These are phyloP conservation scores for Lasiodiplodia hormozganensis DNA, from an alignment of 2,329 filamentous ascomycete species.

Conservation along the genomic window DNA sequence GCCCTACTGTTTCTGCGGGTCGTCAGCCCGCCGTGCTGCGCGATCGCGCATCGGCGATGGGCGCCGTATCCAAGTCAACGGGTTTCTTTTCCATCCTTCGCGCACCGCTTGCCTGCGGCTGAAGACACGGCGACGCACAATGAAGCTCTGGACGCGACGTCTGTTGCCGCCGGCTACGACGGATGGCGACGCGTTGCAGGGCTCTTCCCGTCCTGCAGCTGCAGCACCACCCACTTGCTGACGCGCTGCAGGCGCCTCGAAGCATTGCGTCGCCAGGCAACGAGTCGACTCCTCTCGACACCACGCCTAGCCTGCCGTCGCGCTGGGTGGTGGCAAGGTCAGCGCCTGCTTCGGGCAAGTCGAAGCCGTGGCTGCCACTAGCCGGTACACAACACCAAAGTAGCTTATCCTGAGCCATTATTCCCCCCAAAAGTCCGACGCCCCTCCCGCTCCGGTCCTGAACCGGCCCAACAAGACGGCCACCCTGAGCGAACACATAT, in stretches of 20 bases:
- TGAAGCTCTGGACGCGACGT: constrained; percentile 3
- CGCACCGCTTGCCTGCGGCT: constrained; percentile 7
- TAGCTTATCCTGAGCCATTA: constrained; percentile 11
- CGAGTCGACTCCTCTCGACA: neutral
- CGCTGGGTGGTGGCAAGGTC: constrained; percentile 10
- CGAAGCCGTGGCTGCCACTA: constrained; percentile 1
- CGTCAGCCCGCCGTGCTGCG: neutral
- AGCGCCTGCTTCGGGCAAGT: constrained; percentile 7
- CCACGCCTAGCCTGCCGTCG: neutral
- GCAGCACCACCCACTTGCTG: constrained; percentile 14
- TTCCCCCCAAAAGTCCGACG: neutral
- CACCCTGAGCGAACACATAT: constrained; percentile 6
- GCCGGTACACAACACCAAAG: constrained; percentile 22
- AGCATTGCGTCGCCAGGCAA: neutral
- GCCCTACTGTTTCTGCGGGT: neutral
- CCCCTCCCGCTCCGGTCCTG: constrained; percentile 18
- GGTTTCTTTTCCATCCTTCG: constrained; percentile 16
- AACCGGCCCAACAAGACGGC: constrained; percentile 15
- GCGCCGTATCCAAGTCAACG: neutral
- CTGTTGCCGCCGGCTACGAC: neutral
- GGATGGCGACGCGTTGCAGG: neutral
- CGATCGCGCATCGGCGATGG: constrained; percentile 6
- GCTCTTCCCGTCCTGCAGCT: constrained; percentile 16
- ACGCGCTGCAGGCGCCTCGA: constrained; percentile 15
- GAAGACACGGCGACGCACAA: neutral